Evolutionary conservation across 2,329 filamentous ascomycete species (phyloP).

Genomic region (Phoma sp.): DNA sequence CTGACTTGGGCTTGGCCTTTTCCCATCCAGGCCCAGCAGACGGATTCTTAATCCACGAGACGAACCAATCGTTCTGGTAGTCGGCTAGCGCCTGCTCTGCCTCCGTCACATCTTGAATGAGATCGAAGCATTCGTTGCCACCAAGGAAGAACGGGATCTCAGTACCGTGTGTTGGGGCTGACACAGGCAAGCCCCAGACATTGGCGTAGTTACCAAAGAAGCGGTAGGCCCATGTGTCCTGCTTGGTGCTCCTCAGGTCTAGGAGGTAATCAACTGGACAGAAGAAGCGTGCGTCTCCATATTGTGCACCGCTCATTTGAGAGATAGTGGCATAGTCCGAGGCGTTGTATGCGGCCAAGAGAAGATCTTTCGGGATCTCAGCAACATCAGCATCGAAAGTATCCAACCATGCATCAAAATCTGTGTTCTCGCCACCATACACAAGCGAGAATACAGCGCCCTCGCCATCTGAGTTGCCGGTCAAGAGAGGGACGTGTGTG

Average conservation of each 20-base stretch:
- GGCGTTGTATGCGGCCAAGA: constrained; percentile 46
- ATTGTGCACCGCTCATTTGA: constrained; percentile 53
- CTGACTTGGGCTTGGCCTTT: constrained; percentile 39
- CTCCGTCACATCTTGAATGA: constrained; percentile 44
- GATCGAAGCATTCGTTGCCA: constrained; percentile 54
- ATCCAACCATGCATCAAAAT: constrained; percentile 55
- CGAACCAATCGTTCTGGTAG: constrained; percentile 54
- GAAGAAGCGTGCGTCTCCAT: constrained; percentile 57
- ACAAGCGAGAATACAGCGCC: constrained; percentile 36
- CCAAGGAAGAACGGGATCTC: constrained; percentile 58
- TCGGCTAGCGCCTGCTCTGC: constrained; percentile 54
- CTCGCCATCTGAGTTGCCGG: constrained; percentile 38
- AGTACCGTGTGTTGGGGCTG: constrained; percentile 50
- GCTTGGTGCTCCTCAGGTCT: constrained; percentile 49
- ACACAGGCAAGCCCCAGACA: constrained; percentile 42
- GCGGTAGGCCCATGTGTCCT: constrained; percentile 55
- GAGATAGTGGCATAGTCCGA: constrained; percentile 50
- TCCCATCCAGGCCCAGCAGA: constrained; percentile 53
- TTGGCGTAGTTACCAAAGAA: constrained; percentile 55
- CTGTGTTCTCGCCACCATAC: constrained; percentile 35
- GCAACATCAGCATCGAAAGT: constrained; percentile 54
- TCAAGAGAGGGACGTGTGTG: constrained; percentile 35
- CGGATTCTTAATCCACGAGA: constrained; percentile 56
- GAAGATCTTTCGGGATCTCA: constrained; percentile 45
- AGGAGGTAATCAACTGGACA: constrained; percentile 48